Conservation (phyloP, 1,284 basidiomycete species). For the Mrakiaceae sp. region DNA sequence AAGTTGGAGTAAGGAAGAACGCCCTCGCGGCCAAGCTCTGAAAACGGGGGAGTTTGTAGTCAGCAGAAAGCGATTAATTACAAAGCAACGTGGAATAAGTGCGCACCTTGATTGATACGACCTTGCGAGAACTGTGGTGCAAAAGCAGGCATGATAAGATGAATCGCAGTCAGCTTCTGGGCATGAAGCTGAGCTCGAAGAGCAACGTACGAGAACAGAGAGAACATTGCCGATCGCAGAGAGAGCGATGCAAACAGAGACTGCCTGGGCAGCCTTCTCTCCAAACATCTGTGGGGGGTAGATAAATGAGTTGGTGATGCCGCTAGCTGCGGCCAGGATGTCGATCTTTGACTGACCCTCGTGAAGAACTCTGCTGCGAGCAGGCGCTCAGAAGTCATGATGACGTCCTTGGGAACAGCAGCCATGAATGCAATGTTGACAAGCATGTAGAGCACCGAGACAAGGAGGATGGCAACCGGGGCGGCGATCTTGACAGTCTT, state of each 20-base stretch:
- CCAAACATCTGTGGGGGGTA: slow-evolving; percentile 28
- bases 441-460: slow-evolving; percentile 24
- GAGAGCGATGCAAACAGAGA: slow-evolving; percentile 30
- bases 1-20: slow-evolving; percentile 31
- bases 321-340: too few relatives aligned
- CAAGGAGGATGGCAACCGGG: slow-evolving; percentile 23
- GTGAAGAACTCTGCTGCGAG: slow-evolving; percentile 33
- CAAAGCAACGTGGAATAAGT: slow-evolving; percentile 12
- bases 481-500: slow-evolving; percentile 26
- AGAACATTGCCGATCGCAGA: slow-evolving; percentile 26
- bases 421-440: slow-evolving; percentile 34
- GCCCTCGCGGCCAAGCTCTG: slow-evolving; percentile 1
- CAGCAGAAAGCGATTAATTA: slow-evolving; percentile 23
- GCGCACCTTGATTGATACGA: slow-evolving; percentile 20
- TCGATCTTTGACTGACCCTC: too few relatives aligned
- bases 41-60: slow-evolving; percentile 38
- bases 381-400: slow-evolving; percentile 24
- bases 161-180: too few relatives aligned
- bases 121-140: slow-evolving; percentile 18
- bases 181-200: too few relatives aligned
- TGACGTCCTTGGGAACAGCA: slow-evolving; percentile 19
- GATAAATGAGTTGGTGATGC: too few relatives aligned
- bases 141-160: too few relatives aligned
- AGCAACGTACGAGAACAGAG: slow-evolving; percentile 17
- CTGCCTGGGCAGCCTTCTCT: slow-evolving; percentile 24